Conservation (phyloP, 768 basidiomycete genomes). For the Lactifluus echinatus region DNA sequence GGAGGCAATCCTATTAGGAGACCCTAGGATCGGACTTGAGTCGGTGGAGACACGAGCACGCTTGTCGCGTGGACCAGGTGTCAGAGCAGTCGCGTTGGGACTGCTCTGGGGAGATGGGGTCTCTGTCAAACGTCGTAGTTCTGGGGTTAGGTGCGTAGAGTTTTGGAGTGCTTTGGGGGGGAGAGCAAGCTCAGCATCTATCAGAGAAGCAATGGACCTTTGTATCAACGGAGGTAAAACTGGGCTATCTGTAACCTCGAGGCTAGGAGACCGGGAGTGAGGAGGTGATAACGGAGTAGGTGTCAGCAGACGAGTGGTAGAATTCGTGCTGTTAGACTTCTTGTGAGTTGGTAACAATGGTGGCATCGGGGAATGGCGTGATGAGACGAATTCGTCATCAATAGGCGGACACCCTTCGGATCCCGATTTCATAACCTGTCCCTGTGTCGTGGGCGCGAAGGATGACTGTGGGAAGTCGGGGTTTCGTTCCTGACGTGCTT, state of each 20-base stretch:
- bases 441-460: neutral
- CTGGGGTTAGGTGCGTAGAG: conserved; percentile 9
- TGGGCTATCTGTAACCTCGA: neutral
- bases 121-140: neutral
- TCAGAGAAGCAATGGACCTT: conserved; percentile 21
- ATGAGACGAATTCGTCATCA: neutral
- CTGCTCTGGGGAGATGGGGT: neutral
- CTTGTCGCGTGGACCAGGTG: conserved; percentile 11
- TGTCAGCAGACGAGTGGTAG: conserved; percentile 20
- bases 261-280: conserved; percentile 9
- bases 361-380: neutral
- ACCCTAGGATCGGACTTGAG: neutral
- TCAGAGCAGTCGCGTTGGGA: neutral
- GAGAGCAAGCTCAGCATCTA: conserved; percentile 20
- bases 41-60: conserved; percentile 6
- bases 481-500: neutral
- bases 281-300: neutral
- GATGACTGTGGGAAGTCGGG: neutral
- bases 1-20: neutral
- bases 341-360: conserved; percentile 6
- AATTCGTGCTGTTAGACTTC: conserved; percentile 14
- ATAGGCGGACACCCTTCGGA: neutral
- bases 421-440: neutral
- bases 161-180: conserved; percentile 20
- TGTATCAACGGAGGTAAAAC: neutral